A percentile compares a stretch with the other conserved stretches of the same genome.
Conservation (phyloP, 768 basidiomycete genomes). For the Hortiboletus flavorubellus region DNA sequence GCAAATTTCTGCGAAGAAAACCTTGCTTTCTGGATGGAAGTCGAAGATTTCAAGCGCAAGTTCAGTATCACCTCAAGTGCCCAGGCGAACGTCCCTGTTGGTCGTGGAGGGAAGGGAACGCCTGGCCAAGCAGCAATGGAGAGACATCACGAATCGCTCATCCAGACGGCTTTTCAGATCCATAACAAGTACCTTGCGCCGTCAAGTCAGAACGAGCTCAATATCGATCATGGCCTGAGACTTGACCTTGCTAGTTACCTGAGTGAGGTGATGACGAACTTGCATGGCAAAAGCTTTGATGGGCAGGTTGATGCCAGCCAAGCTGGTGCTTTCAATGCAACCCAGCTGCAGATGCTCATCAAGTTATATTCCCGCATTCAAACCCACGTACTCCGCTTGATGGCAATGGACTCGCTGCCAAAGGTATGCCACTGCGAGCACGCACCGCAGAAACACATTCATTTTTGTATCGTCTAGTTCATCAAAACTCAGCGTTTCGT, state of each 20-base stretch:
- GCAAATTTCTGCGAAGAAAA: conserved; percentile 99
- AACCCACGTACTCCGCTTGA: conserved; percentile 92
- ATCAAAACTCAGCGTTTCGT: conserved; percentile 84
- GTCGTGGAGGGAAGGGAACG: conserved; percentile 46
- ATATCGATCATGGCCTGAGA: conserved; percentile 95
- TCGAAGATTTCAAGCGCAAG: conserved; percentile 93
- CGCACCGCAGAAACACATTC: conserved; percentile 7
- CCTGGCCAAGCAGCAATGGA: conserved; percentile 92
- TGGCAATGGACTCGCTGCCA: conserved; percentile 99
- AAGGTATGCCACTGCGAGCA: conserved; percentile 52
- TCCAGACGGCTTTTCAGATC: conserved; percentile 90
- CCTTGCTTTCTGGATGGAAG: conserved; percentile 94
- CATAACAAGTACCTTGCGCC: conserved; percentile 96
- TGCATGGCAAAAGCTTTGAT: conserved; percentile 74
- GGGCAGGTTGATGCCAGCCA: conserved; percentile 81
- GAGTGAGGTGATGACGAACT: conserved; percentile 77
- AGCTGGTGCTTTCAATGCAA: conserved; percentile 84
- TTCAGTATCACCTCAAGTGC: conserved; percentile 96
- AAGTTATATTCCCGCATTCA: conserved; percentile 94
- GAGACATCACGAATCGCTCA: conserved; percentile 91
- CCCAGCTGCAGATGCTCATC: conserved; percentile 92
- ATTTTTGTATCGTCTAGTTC: conserved; percentile 48
- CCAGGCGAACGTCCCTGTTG: conserved; percentile 49
- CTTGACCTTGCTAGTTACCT: conserved; percentile 94
- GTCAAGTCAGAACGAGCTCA: conserved; percentile 92